Conservation (phyloP, 805 yeast genomes). For the Torulaspora franciscae region DNA sequence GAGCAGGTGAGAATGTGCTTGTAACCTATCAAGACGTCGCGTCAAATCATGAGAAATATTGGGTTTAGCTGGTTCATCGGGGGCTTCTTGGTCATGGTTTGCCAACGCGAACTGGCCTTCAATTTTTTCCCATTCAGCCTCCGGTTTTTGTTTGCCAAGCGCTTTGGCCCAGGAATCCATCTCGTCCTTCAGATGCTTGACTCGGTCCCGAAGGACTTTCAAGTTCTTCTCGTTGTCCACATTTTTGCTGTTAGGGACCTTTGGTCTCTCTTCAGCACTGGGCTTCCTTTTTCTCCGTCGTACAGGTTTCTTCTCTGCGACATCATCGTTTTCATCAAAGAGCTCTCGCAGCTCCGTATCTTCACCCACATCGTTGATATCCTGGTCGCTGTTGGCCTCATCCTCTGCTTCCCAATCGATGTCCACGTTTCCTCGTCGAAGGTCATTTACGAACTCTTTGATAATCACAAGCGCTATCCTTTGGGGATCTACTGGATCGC, state of each 20-base stretch:
- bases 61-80: background rate
- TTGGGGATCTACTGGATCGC: constrained; percentile 19
- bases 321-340: constrained; percentile 18
- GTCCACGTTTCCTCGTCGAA: constrained; percentile 24
- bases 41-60: constrained; percentile 14
- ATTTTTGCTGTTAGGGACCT: constrained; percentile 32
- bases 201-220: constrained; percentile 21
- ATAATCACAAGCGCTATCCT: constrained; percentile 25
- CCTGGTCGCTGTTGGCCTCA: constrained; percentile 9
- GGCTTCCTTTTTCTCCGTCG: constrained; percentile 1
- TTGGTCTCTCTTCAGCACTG: constrained; percentile 1
- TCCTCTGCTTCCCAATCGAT: constrained; percentile 32
- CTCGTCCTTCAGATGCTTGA: constrained; percentile 25
- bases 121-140: constrained; percentile 19
- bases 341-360: constrained; percentile 21
- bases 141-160: constrained; percentile 19
- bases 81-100: background rate
- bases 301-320: background rate
- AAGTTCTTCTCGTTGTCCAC: constrained; percentile 29
- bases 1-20: constrained; percentile 24
- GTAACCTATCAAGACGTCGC: constrained; percentile 20
- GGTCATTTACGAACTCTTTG: constrained; percentile 32
- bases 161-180: constrained; percentile 27
- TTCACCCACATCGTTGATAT: constrained; percentile 15
- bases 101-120: background rate